Base-by-base conservation (phyloP, 208 protist species). In the Leptomonas pyrrhocoris region DNA sequence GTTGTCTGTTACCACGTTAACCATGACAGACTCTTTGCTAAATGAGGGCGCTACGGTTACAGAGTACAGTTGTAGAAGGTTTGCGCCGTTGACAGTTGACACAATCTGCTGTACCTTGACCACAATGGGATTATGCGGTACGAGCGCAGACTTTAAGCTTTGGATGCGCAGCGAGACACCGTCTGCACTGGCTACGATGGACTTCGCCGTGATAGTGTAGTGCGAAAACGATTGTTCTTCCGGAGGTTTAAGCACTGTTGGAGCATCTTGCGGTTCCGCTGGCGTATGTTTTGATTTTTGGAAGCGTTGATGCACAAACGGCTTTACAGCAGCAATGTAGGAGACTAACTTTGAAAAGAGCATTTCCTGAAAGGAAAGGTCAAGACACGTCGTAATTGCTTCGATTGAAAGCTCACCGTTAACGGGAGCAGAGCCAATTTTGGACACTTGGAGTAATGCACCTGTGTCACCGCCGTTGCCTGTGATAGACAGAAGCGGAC, bases 331-430 rank as follows among this genome's bases (percentile, higher is more conserved):
- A 15, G 16, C 40, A 38, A 60, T 42, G 45, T 61, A 77, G 0
- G 72, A 77, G 18, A 31, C 21, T 1, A 62, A 12, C 19, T 68
- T 77, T 0, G 58, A 8, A 27, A 62, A 21, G 34, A 77, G 57
- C 31, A 77, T 63, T 38, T 77, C 58, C 40, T 77, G 72, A 25
- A 71, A 42, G 28, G 40, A 53, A 2, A 65, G 31, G 27, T 72
- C 64, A 6, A 77, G 30, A 31, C 72, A 77, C 2, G 58, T 43
- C 21, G 34, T 16, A 16, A 72, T 49, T 0, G 58, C 36, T 9
- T 69, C 72, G 2, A 77, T 27, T 40, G 50, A 31, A 13, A 72
- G 13, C 31, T 55, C 23, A 2, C 50, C 72, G 15, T 42, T 36
- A 0, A 51, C 25, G 23, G 64, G 49, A 25, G 49, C n/a, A 27